phyloP scores from a whole-genome alignment of 805 yeast species.

The Wickerhamomyces chaumierensis region DNA sequence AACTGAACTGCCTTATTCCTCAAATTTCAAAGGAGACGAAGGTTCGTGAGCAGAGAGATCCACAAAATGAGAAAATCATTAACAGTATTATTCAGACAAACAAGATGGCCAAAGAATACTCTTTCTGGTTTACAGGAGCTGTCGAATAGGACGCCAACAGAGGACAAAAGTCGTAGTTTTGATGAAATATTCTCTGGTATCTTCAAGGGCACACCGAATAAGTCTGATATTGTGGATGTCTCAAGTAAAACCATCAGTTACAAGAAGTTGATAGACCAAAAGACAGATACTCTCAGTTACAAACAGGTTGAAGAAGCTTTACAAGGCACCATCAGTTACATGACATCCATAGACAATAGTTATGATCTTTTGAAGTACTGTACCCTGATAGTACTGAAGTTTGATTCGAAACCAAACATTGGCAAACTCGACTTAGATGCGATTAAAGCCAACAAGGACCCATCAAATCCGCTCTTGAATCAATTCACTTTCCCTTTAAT shows the following conservation, averaged over 20 bases:
- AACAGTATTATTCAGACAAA: neutral
- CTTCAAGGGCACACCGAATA: too few species aligned
- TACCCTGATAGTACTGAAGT: neutral
- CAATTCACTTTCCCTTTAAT: conserved; percentile 3
- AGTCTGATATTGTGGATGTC: too few species aligned
- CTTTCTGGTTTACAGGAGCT: too few species aligned
- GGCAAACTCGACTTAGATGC: neutral
- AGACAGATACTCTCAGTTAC: neutral
- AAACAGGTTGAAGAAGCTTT: neutral
- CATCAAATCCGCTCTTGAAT: neutral
- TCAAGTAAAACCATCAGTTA: too few species aligned
- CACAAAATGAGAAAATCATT: too few species aligned
- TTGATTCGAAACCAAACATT: neutral
- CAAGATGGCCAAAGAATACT: too few species aligned
- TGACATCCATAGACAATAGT: neutral
- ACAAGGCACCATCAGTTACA: neutral
- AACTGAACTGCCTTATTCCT: too few species aligned
- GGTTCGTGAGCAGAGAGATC: too few species aligned
- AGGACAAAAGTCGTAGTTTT: too few species aligned
- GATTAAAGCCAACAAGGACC: neutral
- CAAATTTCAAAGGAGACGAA: too few species aligned
- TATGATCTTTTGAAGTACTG: neutral
- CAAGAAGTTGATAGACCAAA: neutral
- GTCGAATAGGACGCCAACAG: too few species aligned
- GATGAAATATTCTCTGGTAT: too few species aligned